Evolutionary conservation across 805 yeast genomes (phyloP).

Genomic region (Babjeviella inositovora): DNA sequence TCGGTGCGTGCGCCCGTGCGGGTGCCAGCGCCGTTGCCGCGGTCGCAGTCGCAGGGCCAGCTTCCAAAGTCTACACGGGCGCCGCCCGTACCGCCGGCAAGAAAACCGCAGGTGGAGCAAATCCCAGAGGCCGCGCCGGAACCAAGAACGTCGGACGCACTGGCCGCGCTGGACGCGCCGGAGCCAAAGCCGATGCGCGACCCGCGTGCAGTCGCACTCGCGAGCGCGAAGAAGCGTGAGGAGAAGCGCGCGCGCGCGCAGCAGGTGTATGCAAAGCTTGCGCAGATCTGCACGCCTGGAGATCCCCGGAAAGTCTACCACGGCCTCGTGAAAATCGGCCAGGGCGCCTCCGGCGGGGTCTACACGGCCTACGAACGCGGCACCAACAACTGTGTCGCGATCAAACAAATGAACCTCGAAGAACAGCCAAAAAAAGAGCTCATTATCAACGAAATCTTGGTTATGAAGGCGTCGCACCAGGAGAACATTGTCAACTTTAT

Average conservation of each 20-base stretch:
- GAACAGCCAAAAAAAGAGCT: conserved; percentile 93
- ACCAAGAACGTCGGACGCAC: too few relatives aligned
- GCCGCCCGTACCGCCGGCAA: too few relatives aligned
- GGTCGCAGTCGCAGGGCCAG: too few relatives aligned
- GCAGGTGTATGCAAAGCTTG: conserved; percentile 54
- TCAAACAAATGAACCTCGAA: conserved; percentile 90
- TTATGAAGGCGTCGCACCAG: conserved; percentile 87
- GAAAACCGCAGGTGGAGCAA: too few relatives aligned
- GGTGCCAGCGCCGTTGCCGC: too few relatives aligned
- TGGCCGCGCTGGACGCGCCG: conserved; percentile 36
- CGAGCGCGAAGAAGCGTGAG: conserved; percentile 65
- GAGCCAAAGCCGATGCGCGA: too few relatives aligned
- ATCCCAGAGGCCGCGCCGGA: too few relatives aligned
- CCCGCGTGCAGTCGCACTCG: too few relatives aligned
- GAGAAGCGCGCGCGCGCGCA: conserved; percentile 59
- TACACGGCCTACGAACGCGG: conserved; percentile 65
- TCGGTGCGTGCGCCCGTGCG: too few relatives aligned
- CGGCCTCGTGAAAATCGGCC: conserved; percentile 77
- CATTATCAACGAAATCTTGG: conserved; percentile 87
- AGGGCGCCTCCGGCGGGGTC: conserved; percentile 97
- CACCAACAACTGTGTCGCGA: conserved; percentile 58
- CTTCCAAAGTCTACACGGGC: too few relatives aligned
- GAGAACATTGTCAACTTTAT: conserved; percentile 88
- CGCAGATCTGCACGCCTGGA: conserved; percentile 66
- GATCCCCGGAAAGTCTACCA: conserved; percentile 65